Evolutionary conservation across 2,329 filamentous ascomycete species (phyloP), one percentile per base, ranked within the genome.

Genomic region (Arthrobotrys megalospora): DNA sequence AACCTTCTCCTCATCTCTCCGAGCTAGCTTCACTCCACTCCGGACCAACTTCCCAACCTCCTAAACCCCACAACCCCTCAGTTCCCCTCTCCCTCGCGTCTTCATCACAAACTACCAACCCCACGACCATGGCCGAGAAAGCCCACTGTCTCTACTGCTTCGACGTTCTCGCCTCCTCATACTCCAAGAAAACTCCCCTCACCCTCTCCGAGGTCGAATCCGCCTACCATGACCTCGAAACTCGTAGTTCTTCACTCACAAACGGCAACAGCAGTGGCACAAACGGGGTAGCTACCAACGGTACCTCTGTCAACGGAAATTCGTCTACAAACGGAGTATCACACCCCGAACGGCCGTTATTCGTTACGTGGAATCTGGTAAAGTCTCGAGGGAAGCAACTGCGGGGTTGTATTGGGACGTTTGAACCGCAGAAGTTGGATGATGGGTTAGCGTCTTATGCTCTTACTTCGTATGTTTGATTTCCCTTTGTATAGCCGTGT

Each of bases 391-490:
- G 47, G 32, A 78, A 79, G 38, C 69, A 55, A 64, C 89, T 99
- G 48, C 91, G 96, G 76, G 96, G 96, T 76, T 99, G 96, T 87
- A 98, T 99, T 83, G 96, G 96, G 81, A 99, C 95, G 1, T 99
- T 98, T 83, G 92, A 94, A 82, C 84, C 90, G 1, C 90, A 93
- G 82, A 89, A 91, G 62, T 88, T 99, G 11, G 87, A 90, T 34
- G 85, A 89, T 0, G 94, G 94, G 3, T 86, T 99, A 50, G 87
- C 90, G 65, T 90, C 90, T 78, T 98, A 97, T 85, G 92, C 94
- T 55, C 85, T 97, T 80, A 96, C 92, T 64, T 94, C 94, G 84
- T 91, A 85, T 81, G 87, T 85, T 72, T 8, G 1, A 5, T 21
- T 32, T 70, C 8, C 43, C 24, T 52, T 4, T 32, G 24, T 28